Evolutionary conservation across 495 filamentous ascomycete genomes (phyloP).

Genomic region (Penicillium angulare): DNA sequence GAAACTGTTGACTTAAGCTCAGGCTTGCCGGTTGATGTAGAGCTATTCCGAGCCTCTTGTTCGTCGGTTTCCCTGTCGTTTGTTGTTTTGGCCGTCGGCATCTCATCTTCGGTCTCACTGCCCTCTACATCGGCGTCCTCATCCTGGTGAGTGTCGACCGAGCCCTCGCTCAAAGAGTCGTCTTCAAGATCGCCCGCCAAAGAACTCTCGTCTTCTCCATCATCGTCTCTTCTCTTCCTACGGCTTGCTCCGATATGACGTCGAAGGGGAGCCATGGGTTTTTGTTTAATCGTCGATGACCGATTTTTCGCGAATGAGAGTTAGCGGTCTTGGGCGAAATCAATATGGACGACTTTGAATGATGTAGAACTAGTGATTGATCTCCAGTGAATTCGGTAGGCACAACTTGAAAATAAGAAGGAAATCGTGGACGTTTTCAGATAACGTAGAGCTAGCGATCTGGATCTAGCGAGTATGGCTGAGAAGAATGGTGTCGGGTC

Average conservation of each 20-base stretch:
- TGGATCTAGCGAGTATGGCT: too few species aligned
- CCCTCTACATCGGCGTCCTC: conserved; percentile 69
- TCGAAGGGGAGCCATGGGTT: conserved; percentile 59
- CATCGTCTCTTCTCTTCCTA: conserved; percentile 72
- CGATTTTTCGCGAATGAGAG: too few species aligned
- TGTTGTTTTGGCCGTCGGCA: conserved; percentile 44
- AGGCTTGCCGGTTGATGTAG: conserved; percentile 29
- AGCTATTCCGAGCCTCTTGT: conserved; percentile 23
- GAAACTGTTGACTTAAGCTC: conserved; percentile 39
- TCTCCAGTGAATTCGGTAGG: too few species aligned
- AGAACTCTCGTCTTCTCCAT: conserved; percentile 68
- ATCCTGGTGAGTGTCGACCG: conserved; percentile 70
- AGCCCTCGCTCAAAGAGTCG: conserved; percentile 81
- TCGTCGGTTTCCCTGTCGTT: conserved; percentile 39
- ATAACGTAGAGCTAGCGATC: too few species aligned
- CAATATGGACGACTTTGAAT: not conserved
- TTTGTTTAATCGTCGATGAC: not conserved
- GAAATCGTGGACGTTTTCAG: too few species aligned
- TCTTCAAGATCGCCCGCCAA: conserved; percentile 69
- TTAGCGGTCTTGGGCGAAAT: not conserved
- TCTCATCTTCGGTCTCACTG: conserved; percentile 73
- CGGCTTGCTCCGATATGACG: conserved; percentile 74
- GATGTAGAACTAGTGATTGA: too few species aligned
- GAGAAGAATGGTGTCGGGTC: too few species aligned
- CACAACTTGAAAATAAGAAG: too few species aligned